Evolutionary conservation across 495 filamentous ascomycete species (phyloP).

Genomic region (Podospora tetraspora): DNA sequence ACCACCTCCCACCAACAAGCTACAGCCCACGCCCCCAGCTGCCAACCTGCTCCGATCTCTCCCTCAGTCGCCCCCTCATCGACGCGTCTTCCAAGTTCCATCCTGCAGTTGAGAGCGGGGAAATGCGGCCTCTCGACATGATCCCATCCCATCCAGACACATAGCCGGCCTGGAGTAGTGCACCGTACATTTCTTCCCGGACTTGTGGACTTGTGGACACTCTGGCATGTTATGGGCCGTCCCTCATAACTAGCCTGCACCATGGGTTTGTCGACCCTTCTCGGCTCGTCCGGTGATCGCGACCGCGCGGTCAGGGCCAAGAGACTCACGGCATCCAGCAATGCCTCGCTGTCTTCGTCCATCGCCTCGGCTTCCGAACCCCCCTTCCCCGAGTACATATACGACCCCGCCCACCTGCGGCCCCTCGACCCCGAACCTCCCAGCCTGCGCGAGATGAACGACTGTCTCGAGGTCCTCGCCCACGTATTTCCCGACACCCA

Average conservation of each 20-base stretch:
- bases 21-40: background rate
- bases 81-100: background rate
- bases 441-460: constrained; percentile 68
- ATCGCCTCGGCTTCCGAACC: constrained; percentile 2
- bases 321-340: constrained; percentile 11
- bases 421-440: constrained; percentile 42
- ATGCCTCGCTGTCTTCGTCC: constrained; percentile 3
- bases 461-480: constrained; percentile 62
- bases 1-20: background rate
- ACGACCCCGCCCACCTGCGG: constrained; percentile 42
- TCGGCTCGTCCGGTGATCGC: constrained; percentile 16
- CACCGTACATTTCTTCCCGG: too few relatives aligned
- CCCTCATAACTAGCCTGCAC: constrained; percentile 5
- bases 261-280: constrained; percentile 26
- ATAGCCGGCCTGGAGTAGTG: background rate
- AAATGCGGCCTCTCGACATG: background rate
- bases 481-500: constrained; percentile 82
- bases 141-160: background rate
- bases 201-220: background rate
- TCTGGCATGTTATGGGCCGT: constrained; percentile 6
- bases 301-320: constrained; percentile 17
- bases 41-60: background rate
- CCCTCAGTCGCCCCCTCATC: background rate
- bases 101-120: background rate
- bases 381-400: constrained; percentile 36